phyloP scores from a whole-genome alignment of 2,329 filamentous ascomycete species.

The Talaromyces verruculosus region DNA sequence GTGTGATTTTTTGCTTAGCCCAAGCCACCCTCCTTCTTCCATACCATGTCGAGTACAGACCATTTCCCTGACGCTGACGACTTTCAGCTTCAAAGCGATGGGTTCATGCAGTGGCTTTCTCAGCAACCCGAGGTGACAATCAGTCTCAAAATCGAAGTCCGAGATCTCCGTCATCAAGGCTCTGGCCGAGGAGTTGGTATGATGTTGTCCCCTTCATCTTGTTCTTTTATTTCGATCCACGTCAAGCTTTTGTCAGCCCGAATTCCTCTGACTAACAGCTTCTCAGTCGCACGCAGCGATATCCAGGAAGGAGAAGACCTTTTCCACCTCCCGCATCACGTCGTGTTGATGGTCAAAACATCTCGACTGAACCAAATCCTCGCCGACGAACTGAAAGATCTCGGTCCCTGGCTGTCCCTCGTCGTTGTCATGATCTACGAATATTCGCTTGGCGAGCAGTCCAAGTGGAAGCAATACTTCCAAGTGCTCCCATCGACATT shows the following conservation, averaged over 20 bases:
- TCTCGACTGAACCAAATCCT: constrained; percentile 64
- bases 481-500: constrained; percentile 70
- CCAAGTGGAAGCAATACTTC: constrained; percentile 76
- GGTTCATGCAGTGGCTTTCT: constrained; percentile 60
- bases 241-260: not conserved
- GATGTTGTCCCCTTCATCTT: constrained; percentile 31
- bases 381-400: constrained; percentile 53
- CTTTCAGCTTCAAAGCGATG: constrained; percentile 49
- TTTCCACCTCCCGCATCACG: constrained; percentile 72
- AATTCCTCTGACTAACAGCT: constrained; percentile 7
- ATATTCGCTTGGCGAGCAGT: constrained; percentile 57
- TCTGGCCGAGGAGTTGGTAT: constrained; percentile 65
- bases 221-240: not conserved
- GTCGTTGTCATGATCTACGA: constrained; percentile 84
- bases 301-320: constrained; percentile 73
- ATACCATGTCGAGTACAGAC: constrained; percentile 36
- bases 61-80: constrained; percentile 38
- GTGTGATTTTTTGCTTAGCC: not conserved
- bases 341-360: constrained; percentile 71
- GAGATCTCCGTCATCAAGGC: constrained; percentile 56
- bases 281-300: constrained; percentile 65
- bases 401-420: constrained; percentile 56
- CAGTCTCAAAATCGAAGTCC: constrained; percentile 58
- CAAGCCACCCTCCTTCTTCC: constrained; percentile 14
- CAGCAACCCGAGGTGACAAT: constrained; percentile 53